phyloP scores from a whole-genome alignment of 768 basidiomycete genomes.

The Suillus discolor region DNA sequence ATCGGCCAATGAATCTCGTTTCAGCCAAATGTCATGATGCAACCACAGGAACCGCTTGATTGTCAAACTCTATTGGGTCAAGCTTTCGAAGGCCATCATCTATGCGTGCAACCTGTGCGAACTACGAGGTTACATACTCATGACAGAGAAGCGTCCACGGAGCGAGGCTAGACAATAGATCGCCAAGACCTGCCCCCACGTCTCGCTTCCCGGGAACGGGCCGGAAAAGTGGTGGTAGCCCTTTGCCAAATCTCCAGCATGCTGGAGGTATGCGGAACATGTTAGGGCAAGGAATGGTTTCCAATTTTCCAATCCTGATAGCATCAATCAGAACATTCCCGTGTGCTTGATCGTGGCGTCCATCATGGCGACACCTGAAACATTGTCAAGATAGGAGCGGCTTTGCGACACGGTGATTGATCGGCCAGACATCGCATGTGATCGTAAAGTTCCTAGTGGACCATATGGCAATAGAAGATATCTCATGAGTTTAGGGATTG shows the following conservation, averaged over 20 bases:
- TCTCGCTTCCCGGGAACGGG: not conserved
- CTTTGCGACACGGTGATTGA: not conserved
- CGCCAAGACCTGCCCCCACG: not conserved
- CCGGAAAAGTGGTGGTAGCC: not conserved
- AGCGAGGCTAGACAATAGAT: not conserved
- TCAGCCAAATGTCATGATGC: constrained; percentile 1
- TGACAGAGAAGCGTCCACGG: not conserved
- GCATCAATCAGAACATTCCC: constrained; percentile 7
- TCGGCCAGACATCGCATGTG: not conserved
- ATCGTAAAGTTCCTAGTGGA: not conserved
- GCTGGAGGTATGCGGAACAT: not conserved
- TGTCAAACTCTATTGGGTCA: constrained; percentile 5
- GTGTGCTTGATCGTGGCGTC: constrained; percentile 6
- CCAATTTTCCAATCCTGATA: not conserved
- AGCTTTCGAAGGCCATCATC: constrained; percentile 1
- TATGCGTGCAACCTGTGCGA: not conserved
- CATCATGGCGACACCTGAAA: not conserved
- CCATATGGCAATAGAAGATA: not conserved
- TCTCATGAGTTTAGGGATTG: not conserved
- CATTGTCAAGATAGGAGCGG: not conserved
- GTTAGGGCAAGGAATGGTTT: not conserved
- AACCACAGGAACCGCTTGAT: constrained; percentile 2
- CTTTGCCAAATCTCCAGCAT: not conserved
- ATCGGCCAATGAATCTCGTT: not conserved
- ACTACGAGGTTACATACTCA: not conserved